Evolutionary conservation across 1,139 yeast species (phyloP), one percentile per base, ranked within the genome.

Genomic region (Candida tropicalis): DNA sequence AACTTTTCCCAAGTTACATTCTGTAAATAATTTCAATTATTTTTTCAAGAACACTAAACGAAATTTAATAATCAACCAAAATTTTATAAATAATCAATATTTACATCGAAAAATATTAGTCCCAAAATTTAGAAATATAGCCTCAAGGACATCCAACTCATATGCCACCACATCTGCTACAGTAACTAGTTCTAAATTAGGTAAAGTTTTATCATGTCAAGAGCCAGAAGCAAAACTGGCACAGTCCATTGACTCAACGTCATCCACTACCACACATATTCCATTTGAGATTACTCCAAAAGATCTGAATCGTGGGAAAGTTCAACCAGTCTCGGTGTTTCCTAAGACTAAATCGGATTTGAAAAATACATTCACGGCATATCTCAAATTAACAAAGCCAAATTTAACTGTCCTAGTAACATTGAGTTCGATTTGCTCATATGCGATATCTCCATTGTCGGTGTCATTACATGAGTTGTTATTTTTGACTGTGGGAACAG

Each of bases 361-460:
- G 38, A 65, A 69, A 57, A 57, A 70, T 20, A 45, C 73, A 22
- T 56, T 74, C 2, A 73, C 74, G 16, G 86, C 90, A 1, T 90
- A 88, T 56, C 52, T 89, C 15, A 89, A 89, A 51, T 73, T 93
- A 17, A 81, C 97, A 2, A 93, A 93, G 63, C 99, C 99, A 12
- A 78, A 90, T 46, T 73, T 93, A 42, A 88, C 98, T 0, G 80
- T 91, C 6, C 68, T 95, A 37, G 97, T 93, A 5, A 95, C 95
- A 56, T 71, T 93, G 18, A 87, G 97, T 45, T 87, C 97, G 1
- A 89, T 93, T 56, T 89, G 98, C 48, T 86, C 97, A 0, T 93
- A 93, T 59, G 97, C 98, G 0, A 70, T 93, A 26, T 88, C 97
- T 0, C 99, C 99, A 1, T 76, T 77, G 51, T 81, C 91, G 2